A percentile compares a stretch with the other conserved stretches of the same genome.
These are phyloP conservation scores for Aspergillus persii DNA, from an alignment of 2,329 filamentous ascomycete genomes.

Conservation along the genomic window DNA sequence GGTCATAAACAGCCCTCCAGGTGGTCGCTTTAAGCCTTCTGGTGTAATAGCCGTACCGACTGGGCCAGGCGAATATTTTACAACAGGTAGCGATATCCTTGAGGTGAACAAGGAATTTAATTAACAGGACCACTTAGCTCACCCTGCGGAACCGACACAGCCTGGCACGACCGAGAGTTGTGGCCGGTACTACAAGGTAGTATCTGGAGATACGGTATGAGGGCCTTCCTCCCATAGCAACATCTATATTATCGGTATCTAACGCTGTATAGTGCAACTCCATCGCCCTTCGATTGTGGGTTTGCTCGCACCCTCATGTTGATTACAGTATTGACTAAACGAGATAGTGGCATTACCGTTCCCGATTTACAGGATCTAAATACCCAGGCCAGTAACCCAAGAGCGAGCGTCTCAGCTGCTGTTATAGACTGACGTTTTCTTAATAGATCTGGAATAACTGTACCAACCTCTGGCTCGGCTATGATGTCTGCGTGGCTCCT, in stretches of 20 bases:
- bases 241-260: neutral
- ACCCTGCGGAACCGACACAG: constrained; percentile 1
- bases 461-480: constrained; percentile 3
- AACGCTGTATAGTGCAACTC: constrained; percentile 2
- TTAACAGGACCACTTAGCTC: constrained; percentile 1
- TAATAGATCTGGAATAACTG: constrained; percentile 3
- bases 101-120: neutral
- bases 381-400: constrained; percentile 2
- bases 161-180: neutral
- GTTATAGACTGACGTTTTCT: neutral
- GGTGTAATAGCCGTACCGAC: neutral
- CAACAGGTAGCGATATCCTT: constrained; percentile 1
- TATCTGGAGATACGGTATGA: neutral
- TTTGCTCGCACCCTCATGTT: neutral
- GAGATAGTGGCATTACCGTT: constrained; percentile 3
- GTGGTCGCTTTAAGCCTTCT: constrained; percentile 1
- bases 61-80: constrained; percentile 1
- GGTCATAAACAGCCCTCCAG: neutral
- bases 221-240: neutral
- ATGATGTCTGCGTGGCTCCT: constrained; percentile 6
- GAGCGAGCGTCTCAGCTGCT: constrained; percentile 1
- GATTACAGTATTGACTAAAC: neutral
- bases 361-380: constrained; percentile 2
- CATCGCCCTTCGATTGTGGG: constrained; percentile 2
- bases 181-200: constrained; percentile 5